Conservation (phyloP, 148 eudicot species). For the Salicornia ramosissima region DNA sequence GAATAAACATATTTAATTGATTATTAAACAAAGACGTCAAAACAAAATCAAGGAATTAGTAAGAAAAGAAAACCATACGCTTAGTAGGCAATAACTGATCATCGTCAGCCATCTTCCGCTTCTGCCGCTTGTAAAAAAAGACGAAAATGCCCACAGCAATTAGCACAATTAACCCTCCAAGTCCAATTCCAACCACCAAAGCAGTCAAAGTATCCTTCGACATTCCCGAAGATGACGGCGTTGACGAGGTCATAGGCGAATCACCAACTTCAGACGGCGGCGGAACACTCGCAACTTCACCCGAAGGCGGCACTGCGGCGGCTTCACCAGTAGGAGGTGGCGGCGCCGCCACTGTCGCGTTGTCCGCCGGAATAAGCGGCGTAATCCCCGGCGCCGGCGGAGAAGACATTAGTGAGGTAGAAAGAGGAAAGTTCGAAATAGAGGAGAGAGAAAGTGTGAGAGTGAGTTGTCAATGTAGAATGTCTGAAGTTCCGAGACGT, state of each 20-base stretch:
- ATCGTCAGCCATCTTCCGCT: constrained; percentile 3
- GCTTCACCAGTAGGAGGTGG: background rate
- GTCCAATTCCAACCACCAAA: constrained; percentile 56
- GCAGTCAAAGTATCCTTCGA: constrained; percentile 41
- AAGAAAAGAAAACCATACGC: constrained; percentile 7
- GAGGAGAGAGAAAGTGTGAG: constrained; percentile 22
- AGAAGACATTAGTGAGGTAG: constrained; percentile 12
- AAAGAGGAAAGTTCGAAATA: background rate
- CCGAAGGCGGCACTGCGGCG: constrained; percentile 11
- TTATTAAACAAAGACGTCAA: too few relatives aligned
- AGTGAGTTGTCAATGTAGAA: background rate
- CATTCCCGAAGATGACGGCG: constrained; percentile 24
- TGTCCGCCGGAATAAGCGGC: constrained; percentile 23
- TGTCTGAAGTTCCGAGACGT: background rate
- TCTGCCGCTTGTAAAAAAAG: constrained; percentile 42
- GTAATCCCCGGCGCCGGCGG: constrained; percentile 26
- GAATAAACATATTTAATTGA: too few relatives aligned
- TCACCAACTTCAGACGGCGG: constrained; percentile 7
- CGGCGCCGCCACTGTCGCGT: constrained; percentile 10
- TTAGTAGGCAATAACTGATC: constrained; percentile 22
- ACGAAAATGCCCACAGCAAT: constrained; percentile 47
- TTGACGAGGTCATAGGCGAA: constrained; percentile 5
- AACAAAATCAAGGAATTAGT: background rate
- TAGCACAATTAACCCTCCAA: constrained; percentile 58
- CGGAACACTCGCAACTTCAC: constrained; percentile 9